Evolutionary conservation across 306 rosid genomes (phyloP), one percentile per base, ranked within the genome.

Genomic region (Alnus glutinosa): DNA sequence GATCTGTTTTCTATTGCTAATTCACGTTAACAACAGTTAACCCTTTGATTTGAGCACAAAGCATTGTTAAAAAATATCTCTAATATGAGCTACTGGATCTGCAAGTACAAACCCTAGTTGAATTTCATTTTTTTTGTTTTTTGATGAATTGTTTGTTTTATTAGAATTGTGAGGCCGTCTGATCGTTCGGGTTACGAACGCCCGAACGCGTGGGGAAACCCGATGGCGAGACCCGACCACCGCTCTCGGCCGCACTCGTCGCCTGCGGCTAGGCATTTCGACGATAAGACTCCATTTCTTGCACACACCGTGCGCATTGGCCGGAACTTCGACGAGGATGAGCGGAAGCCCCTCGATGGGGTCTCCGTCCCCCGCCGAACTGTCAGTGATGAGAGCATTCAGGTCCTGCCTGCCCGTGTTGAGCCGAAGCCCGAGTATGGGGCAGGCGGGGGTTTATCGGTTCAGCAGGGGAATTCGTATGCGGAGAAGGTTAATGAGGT

Each of bases 301-400:
- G 57, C 93, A 55, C 91, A 89, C 49, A 42, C 92, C 77, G 83
- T 89, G 2, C 91, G 88, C 50, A 96, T 96, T 82, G 99, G 99
- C 23, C 87, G 94, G 82, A 93, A 96, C 82, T 96, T 96, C 52
- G 99, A 96, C 55, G 99, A 96, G 86, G 99, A 96, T 86, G 99
- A 96, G 83, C 84, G 99, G 34, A 96, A 90, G 90, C 99, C 99
- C 5, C 83, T 96, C 0, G 98, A 90, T 76, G 98, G 96, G 11
- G 79, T 72, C 7, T 91, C 96, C 1, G 86, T 76, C 12, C 94
- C 98, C 0, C 86, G 98, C 52, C 86, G 94, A 84, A 89, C 89
- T 9, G 83, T 90, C 44, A 83, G 93, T 32, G 97, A 92, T 76
- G 98, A 92, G 47, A 92, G 92, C 83, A 77, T 89, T 55, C 86